phyloP scores from a whole-genome alignment of 768 basidiomycete genomes.

The Lanmaoa rubissima region DNA sequence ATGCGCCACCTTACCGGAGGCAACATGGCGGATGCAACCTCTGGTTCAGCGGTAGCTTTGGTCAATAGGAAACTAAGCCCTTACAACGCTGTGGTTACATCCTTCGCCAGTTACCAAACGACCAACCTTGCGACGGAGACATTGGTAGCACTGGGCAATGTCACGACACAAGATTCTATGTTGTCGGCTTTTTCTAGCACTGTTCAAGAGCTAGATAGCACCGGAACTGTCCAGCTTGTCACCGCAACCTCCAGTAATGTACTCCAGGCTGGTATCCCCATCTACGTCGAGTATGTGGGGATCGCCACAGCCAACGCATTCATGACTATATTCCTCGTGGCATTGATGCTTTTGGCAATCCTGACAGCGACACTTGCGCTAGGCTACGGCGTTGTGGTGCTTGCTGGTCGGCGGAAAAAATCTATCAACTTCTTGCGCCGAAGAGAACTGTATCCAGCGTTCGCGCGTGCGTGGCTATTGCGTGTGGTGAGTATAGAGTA shows the following conservation, averaged over 20 bases:
- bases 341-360: conserved; percentile 67
- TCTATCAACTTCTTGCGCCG: conserved; percentile 16
- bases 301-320: conserved; percentile 88
- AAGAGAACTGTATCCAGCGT: conserved; percentile 41
- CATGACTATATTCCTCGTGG: conserved; percentile 80
- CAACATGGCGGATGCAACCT: conserved; percentile 55
- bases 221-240: conserved; percentile 57
- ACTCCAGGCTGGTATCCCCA: conserved; percentile 78
- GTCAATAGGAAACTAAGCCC: conserved; percentile 83
- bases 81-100: conserved; percentile 47
- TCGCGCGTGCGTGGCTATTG: conserved; percentile 58
- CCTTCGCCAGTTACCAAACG: not conserved
- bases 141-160: conserved; percentile 11
- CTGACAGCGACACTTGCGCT: conserved; percentile 49
- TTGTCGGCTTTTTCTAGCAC: conserved; percentile 14
- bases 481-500: conserved; percentile 54
- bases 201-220: conserved; percentile 24
- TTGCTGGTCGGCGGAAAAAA: conserved; percentile 22
- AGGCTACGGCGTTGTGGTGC: conserved; percentile 45
- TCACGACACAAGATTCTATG: conserved; percentile 3
- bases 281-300: conserved; percentile 72
- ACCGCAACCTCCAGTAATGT: conserved; percentile 62
- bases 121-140: conserved; percentile 4
- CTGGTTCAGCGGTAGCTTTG: conserved; percentile 63
- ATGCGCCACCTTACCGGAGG: conserved; percentile 87